Percentiles rank a stretch among this genome's conserved stretches.
phyloP scores from a whole-genome alignment of 202 grass and related monocot species.

The Panicum hallii region DNA sequence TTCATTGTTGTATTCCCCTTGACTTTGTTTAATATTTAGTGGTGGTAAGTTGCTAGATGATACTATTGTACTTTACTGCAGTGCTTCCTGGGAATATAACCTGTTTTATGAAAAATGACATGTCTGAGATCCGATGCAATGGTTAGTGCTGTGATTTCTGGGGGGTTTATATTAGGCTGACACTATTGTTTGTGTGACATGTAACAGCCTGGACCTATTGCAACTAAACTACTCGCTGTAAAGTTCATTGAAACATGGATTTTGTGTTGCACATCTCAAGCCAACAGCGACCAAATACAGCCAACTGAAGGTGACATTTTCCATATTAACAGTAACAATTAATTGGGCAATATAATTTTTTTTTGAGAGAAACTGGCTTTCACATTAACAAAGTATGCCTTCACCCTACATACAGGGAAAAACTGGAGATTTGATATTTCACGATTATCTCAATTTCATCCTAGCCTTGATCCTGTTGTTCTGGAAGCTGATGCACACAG shows the following conservation, averaged over 20 bases:
- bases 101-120: slow-evolving; percentile 24
- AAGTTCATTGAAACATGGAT: slow-evolving; percentile 91
- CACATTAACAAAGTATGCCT: slow-evolving; percentile 26
- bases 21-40: slow-evolving; percentile 8
- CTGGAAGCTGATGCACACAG: slow-evolving; percentile 81
- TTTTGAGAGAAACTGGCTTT: slow-evolving; percentile 17
- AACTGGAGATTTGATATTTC: slow-evolving; percentile 63
- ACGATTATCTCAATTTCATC: slow-evolving; percentile 64
- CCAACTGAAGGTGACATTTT: slow-evolving; percentile 58
- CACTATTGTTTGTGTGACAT: slow-evolving; percentile 47
- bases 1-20: slow-evolving; percentile 22
- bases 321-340: slow-evolving; percentile 18
- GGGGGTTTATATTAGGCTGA: slow-evolving; percentile 21
- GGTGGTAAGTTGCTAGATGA: slow-evolving; percentile 17
- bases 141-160: slow-evolving; percentile 11
- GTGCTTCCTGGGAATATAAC: slow-evolving; percentile 3
- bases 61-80: neutral
- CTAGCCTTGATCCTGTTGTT: slow-evolving; percentile 66
- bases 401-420: slow-evolving; percentile 64
- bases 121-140: slow-evolving; percentile 29
- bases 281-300: slow-evolving; percentile 43
- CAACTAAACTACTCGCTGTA: slow-evolving; percentile 75
- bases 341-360: neutral
- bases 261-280: slow-evolving; percentile 71
- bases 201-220: slow-evolving; percentile 69